Evolutionary conservation across 345 rosid species (phyloP).

Genomic region (Rhizophora apiculata): DNA sequence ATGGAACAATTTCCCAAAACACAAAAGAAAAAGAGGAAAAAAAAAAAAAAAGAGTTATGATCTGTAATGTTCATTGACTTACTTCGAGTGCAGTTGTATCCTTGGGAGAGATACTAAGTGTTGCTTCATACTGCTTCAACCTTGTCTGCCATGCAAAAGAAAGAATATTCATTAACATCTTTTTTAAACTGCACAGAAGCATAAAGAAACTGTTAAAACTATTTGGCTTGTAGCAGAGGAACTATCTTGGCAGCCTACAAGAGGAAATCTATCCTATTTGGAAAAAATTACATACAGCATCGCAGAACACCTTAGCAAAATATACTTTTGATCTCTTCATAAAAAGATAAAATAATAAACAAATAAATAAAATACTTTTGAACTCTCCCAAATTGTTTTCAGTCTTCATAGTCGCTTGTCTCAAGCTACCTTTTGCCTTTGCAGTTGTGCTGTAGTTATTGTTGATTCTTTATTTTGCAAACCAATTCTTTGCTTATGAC

Average conservation of each 20-base stretch:
- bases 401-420: too few relatives aligned
- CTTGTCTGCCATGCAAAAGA: constrained; percentile 50
- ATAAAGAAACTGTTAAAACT: neutral
- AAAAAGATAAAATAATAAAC: too few relatives aligned
- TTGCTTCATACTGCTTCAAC: constrained; percentile 71
- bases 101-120: constrained; percentile 49
- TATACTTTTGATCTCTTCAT: too few relatives aligned
- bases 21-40: neutral
- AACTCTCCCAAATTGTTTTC: too few relatives aligned
- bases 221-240: neutral
- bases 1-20: too few relatives aligned
- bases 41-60: neutral
- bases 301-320: neutral
- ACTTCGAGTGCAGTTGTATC: constrained; percentile 83
- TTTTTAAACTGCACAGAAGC: neutral
- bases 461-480: too few relatives aligned
- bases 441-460: too few relatives aligned
- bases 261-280: neutral
- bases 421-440: too few relatives aligned
- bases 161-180: constrained; percentile 10
- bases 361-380: too few relatives aligned
- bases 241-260: neutral
- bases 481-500: too few relatives aligned
- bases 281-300: neutral
- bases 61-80: constrained; percentile 30